phyloP scores from a whole-genome alignment of 2,329 filamentous ascomycete genomes.

The Calcarisporium arbuscula region DNA sequence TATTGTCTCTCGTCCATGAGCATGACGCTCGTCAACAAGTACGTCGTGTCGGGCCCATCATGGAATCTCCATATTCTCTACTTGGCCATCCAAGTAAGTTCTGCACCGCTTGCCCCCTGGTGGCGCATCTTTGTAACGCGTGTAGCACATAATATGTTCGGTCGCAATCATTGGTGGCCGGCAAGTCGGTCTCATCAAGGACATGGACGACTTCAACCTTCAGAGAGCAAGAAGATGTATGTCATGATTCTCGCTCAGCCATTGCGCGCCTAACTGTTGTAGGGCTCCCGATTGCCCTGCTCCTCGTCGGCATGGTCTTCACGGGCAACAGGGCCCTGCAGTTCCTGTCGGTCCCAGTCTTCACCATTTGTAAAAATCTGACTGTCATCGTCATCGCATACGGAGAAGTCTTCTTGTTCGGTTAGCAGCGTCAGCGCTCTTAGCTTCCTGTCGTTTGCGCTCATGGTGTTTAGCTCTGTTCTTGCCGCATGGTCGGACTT shows the following conservation, averaged over 20 bases:
- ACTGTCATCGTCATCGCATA: constrained; percentile 98
- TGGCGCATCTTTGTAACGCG: constrained; percentile 13
- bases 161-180: constrained; percentile 77
- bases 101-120: background rate
- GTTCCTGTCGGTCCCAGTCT: constrained; percentile 94
- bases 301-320: constrained; percentile 98
- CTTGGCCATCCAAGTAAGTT: constrained; percentile 76
- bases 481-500: constrained; percentile 99
- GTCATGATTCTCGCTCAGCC: too few relatives aligned
- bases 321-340: constrained; percentile 92
- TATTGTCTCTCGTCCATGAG: constrained; percentile 94
- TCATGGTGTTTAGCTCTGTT: constrained; percentile 93
- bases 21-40: constrained; percentile 99
- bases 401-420: constrained; percentile 96
- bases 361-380: constrained; percentile 99
- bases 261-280: too few relatives aligned
- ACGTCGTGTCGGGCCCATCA: constrained; percentile 79
- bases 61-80: constrained; percentile 98
- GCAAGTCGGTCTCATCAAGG: constrained; percentile 72
- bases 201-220: constrained; percentile 71
- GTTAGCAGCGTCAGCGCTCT: constrained; percentile 82
- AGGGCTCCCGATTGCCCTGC: constrained; percentile 95
- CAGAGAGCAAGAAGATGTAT: constrained; percentile 89
- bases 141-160: constrained; percentile 81
- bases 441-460: constrained; percentile 84